Evolutionary conservation across 306 rosid species (phyloP).

Genomic region (Arachis stenosperma): DNA sequence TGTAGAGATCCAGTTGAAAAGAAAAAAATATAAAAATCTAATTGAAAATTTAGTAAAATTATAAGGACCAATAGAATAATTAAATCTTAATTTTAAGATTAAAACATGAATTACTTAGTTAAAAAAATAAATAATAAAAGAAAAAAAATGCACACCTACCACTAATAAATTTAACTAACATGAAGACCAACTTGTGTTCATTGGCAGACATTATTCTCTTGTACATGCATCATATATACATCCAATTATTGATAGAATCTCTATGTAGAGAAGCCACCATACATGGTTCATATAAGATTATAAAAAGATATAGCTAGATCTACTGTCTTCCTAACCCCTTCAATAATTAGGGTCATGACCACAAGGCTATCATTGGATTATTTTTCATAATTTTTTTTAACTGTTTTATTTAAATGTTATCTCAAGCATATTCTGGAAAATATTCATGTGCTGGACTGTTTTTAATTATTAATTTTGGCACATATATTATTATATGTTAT

Average conservation of each 20-base stretch:
- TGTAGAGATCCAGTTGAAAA: too few relatives aligned
- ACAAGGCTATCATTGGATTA: conserved; percentile 7
- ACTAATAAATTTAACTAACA: conserved; percentile 1
- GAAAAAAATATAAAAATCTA: too few relatives aligned
- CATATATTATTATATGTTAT: conserved; percentile 16
- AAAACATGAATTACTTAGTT: too few relatives aligned
- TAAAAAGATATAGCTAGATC: conserved; percentile 39
- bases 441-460: conserved; percentile 40
- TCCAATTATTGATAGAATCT: conserved; percentile 47
- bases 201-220: conserved; percentile 35
- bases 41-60: too few relatives aligned
- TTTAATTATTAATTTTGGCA: conserved; percentile 4
- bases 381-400: conserved; percentile 20
- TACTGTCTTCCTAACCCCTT: conserved; percentile 44
- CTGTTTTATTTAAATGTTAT: conserved; percentile 17
- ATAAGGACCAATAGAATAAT: too few relatives aligned
- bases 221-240: conserved; percentile 29
- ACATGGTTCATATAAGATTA: conserved; percentile 12
- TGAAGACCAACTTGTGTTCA: conserved; percentile 43
- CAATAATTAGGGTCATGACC: conserved; percentile 38
- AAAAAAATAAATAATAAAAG: too few relatives aligned
- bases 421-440: conserved; percentile 36
- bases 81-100: too few relatives aligned
- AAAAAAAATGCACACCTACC: too few relatives aligned
- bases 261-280: conserved; percentile 35